phyloP scores from a whole-genome alignment of 2,329 filamentous ascomycete species.

The Knufia fluminis region DNA sequence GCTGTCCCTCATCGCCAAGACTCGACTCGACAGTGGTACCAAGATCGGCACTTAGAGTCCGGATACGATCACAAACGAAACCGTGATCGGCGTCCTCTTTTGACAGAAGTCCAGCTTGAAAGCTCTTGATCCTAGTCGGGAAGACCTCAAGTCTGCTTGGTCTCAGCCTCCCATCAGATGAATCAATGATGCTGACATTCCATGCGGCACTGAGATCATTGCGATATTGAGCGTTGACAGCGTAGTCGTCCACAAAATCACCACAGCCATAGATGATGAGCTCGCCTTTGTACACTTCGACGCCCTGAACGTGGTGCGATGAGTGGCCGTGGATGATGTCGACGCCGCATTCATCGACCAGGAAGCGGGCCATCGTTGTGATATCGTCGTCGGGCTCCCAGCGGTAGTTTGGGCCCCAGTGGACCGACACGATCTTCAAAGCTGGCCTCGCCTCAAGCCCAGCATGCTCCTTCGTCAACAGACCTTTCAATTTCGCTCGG shows the following conservation, averaged over 20 bases:
- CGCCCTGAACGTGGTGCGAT: slow-evolving; percentile 34
- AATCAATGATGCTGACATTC: slow-evolving; percentile 27
- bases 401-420: slow-evolving; percentile 35
- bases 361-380: slow-evolving; percentile 29
- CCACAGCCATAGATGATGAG: slow-evolving; percentile 35
- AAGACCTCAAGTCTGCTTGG: slow-evolving; percentile 69
- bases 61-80: slow-evolving; percentile 27
- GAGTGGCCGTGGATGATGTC: slow-evolving; percentile 36
- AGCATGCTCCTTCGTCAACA: not conserved
- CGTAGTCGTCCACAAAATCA: slow-evolving; percentile 38
- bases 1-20: slow-evolving; percentile 26
- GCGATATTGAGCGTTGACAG: slow-evolving; percentile 26
- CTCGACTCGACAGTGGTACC: slow-evolving; percentile 23
- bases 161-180: slow-evolving; percentile 13
- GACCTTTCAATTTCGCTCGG: slow-evolving; percentile 20
- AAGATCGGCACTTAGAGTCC: slow-evolving; percentile 24
- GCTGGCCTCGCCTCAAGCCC: slow-evolving; percentile 14
- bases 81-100: slow-evolving; percentile 26
- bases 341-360: slow-evolving; percentile 34
- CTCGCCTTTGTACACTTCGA: slow-evolving; percentile 30
- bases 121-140: slow-evolving; percentile 67
- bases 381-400: slow-evolving; percentile 29
- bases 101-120: slow-evolving; percentile 37
- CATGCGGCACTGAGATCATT: slow-evolving; percentile 35
- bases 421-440: slow-evolving; percentile 32